These are phyloP conservation scores for Aegilops tauschii DNA, from an alignment of 176 grass and related monocot genomes.

Conservation along the genomic window DNA sequence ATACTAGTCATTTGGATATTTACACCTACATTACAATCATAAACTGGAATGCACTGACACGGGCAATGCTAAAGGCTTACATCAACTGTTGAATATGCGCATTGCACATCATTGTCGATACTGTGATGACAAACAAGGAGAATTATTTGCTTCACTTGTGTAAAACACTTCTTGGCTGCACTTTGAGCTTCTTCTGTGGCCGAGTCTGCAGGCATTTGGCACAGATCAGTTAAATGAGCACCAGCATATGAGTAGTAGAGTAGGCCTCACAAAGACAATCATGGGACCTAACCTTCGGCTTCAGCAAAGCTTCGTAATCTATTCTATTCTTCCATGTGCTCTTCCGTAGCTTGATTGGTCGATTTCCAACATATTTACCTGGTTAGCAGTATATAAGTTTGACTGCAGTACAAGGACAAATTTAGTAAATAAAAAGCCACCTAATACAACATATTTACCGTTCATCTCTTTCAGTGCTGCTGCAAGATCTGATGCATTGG, in stretches of 20 bases:
- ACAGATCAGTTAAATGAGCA: background rate
- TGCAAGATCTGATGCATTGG: slow-evolving; percentile 56
- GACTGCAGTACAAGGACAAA: background rate
- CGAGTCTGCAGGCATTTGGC: slow-evolving; percentile 34
- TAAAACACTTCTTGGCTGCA: slow-evolving; percentile 57
- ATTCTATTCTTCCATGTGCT: slow-evolving; percentile 87
- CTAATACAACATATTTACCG: slow-evolving; percentile 26
- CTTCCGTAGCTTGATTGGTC: slow-evolving; percentile 76
- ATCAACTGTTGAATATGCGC: too few species aligned
- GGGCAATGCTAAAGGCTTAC: too few species aligned
- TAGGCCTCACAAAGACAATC: background rate
- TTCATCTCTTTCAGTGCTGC: slow-evolving; percentile 78
- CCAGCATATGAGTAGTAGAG: background rate
- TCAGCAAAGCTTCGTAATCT: slow-evolving; percentile 61
- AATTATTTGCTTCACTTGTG: slow-evolving; percentile 50
- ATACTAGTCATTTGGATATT: too few species aligned
- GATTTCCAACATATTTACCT: slow-evolving; percentile 89
- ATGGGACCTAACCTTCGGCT: slow-evolving; percentile 53
- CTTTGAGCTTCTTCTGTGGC: slow-evolving; percentile 55
- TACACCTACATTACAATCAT: too few species aligned
- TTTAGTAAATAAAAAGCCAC: background rate
- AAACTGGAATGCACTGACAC: too few species aligned
- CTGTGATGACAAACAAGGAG: background rate
- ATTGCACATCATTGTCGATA: too few species aligned
- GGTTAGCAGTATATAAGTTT: slow-evolving; percentile 21